Base-by-base conservation (phyloP, 2,329 filamentous ascomycete species). In the Cladophialophora chaetospira region DNA sequence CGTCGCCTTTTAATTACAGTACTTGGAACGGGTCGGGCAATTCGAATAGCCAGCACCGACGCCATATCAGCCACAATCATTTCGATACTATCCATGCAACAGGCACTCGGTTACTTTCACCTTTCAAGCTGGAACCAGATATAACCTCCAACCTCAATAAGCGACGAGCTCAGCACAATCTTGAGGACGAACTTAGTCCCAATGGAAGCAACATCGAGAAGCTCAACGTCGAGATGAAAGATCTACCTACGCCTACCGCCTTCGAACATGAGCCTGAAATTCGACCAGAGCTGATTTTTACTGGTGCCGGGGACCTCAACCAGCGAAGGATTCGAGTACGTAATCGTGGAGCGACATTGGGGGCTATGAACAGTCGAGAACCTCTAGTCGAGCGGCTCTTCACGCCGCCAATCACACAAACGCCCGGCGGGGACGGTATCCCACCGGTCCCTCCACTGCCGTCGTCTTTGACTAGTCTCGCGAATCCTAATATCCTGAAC, bases 331-430 rank as follows among this genome's bases (percentile, higher is more conserved):
- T 84, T 9, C 81, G 84, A 23, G 78, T 84, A 29, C 79, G 84
- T 36, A 84, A 79, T 63, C 81, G 84, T 40, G 84, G 84, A 53
- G 85, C 84, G 65, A 86, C 82, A 44, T 76, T 82, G 21, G 80
- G 83, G 47, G 81, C 83, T 50, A 78, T 82, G 57, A 76, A 75
- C 60, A 76, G 76, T 25, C 74, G 77, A 49, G 77, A 64, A 71
- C 75, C 79, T 50, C n/a, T n/a, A n/a, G 73, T 85, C 29, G 75
- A 81, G 42, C 76, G 78, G 55, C 72, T 85, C 3, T 83, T 85
- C 65, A 79, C 77, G 3, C 80, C 80, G 5, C 73, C 73, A 1
- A 72, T 59, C 4, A 19, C 49, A 10, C 49, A 45, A 9, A 9
- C 36, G 67, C 66, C 53, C 62, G 66, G 51, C n/a, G 46, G 45